A percentile compares a stretch with the other conserved stretches of the same genome.
Evolutionary conservation across 441 rosid genomes (phyloP).

Genomic region (Rhodomyrtus psidioides): DNA sequence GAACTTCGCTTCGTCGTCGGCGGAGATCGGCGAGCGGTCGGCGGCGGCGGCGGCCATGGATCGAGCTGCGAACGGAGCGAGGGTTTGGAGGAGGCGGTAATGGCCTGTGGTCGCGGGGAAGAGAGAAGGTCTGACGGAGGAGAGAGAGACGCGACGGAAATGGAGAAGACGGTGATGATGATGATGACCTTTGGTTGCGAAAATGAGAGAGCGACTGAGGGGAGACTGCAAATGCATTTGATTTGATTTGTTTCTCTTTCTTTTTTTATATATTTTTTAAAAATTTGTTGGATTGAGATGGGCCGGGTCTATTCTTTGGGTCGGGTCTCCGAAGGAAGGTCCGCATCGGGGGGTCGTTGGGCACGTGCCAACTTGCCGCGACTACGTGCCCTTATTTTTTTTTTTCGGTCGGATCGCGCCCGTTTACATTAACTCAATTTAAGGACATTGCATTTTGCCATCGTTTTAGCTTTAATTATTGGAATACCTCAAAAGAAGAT

Average conservation of each 20-base stretch:
- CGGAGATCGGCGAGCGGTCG: not conserved
- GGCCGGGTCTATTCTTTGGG: not conserved
- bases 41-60: slow-evolving; percentile 2
- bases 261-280: not conserved
- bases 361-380: not conserved
- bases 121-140: not conserved
- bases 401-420: too few relatives aligned
- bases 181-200: not conserved
- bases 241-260: not conserved
- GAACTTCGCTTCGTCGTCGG: slow-evolving; percentile 34
- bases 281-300: not conserved
- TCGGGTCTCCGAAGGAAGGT: not conserved
- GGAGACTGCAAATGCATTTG: not conserved
- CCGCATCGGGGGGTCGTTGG: not conserved
- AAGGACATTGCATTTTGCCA: too few relatives aligned
- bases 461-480: too few relatives aligned
- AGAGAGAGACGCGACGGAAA: not conserved
- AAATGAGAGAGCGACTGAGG: not conserved
- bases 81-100: not conserved
- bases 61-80: not conserved
- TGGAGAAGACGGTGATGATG: not conserved
- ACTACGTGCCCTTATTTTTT: too few relatives aligned
- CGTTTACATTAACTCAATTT: too few relatives aligned
- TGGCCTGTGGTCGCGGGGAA: not conserved
- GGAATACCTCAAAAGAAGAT: too few relatives aligned